A percentile compares a stretch with the other conserved stretches of the same genome.
Conservation (phyloP, 768 basidiomycete species). For the Leccinum disarticulatum region DNA sequence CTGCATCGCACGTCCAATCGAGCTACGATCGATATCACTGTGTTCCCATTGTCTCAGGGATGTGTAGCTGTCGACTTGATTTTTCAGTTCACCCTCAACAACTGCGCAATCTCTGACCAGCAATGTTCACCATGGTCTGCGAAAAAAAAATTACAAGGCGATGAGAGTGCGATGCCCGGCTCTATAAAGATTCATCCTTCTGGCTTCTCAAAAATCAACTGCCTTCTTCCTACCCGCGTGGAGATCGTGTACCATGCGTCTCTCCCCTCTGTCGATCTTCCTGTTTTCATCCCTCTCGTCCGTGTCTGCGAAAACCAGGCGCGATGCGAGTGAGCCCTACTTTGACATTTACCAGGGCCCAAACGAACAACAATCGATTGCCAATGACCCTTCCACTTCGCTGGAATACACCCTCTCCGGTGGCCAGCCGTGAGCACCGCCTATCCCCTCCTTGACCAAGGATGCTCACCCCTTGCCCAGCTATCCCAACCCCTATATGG, state of each 20-base stretch:
- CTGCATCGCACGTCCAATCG: background rate
- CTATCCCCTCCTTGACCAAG: background rate
- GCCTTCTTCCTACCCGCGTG: constrained; percentile 1
- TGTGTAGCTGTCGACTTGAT: background rate
- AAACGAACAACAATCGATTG: constrained; percentile 10
- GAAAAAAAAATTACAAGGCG: background rate
- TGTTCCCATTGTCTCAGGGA: constrained; percentile 10
- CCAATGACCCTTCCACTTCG: constrained; percentile 13
- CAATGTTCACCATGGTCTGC: background rate
- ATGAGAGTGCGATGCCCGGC: background rate
- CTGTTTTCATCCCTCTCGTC: constrained; percentile 6
- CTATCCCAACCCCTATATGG: constrained; percentile 17
- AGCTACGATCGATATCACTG: background rate
- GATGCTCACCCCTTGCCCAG: constrained; percentile 4
- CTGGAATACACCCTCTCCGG: constrained; percentile 18
- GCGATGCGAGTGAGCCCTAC: constrained; percentile 10
- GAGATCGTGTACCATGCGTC: constrained; percentile 8
- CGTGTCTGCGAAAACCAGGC: constrained; percentile 8
- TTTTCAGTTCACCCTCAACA: background rate
- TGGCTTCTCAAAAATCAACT: constrained; percentile 3
- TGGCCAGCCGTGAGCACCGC: constrained; percentile 11
- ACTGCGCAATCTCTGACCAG: background rate
- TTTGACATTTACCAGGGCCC: constrained; percentile 16
- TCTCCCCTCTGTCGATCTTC: constrained; percentile 4
- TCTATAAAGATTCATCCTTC: constrained; percentile 5